A percentile compares a stretch with the other conserved stretches of the same genome.
Conservation (phyloP, 768 basidiomycete genomes). For the Saitozyma sp. region DNA sequence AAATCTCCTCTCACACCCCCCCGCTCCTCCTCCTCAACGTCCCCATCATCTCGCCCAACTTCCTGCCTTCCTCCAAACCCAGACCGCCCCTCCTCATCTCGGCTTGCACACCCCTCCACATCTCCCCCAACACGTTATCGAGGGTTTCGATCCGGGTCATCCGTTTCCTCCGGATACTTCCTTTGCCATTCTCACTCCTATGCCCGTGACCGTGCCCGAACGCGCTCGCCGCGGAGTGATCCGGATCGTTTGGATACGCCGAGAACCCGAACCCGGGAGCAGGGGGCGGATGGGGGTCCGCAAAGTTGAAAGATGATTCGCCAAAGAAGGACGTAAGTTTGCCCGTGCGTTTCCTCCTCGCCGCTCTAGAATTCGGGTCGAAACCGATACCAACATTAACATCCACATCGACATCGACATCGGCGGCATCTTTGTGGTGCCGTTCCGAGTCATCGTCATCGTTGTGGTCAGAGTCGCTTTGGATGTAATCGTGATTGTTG, state of each 20-base stretch:
- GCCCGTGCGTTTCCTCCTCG: too few species aligned
- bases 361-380: too few species aligned
- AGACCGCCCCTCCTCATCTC: conserved; percentile 13
- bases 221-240: not conserved
- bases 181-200: not conserved
- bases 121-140: conserved; percentile 23
- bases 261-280: too few species aligned
- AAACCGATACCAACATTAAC: too few species aligned
- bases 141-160: conserved; percentile 17
- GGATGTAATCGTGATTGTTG: too few species aligned
- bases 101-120: conserved; percentile 26
- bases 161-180: not conserved
- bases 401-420: too few species aligned
- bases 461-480: too few species aligned
- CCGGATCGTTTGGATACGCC: not conserved
- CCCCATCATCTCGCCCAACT: conserved; percentile 18
- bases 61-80: conserved; percentile 12
- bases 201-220: not conserved
- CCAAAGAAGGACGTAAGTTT: too few species aligned
- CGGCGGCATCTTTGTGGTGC: too few species aligned
- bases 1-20: conserved; percentile 18
- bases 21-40: conserved; percentile 8
- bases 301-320: too few species aligned
- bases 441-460: too few species aligned
- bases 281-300: too few species aligned